Evolutionary conservation across 2,329 filamentous ascomycete species (phyloP).

Genomic region (Talaromyces marneffei): DNA sequence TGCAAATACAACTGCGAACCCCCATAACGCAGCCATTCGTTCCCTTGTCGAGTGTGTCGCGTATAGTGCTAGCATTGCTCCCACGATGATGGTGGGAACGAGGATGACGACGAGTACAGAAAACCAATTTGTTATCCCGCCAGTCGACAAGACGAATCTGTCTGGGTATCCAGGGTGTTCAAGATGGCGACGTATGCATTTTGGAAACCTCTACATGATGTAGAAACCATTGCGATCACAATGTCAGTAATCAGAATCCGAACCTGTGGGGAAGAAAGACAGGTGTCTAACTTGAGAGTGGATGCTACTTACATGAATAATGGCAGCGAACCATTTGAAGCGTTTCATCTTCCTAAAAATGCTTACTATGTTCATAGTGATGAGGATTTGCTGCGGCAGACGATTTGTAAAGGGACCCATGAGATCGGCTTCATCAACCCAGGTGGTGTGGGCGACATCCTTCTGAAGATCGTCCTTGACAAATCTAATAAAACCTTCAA

Average conservation of each 20-base stretch:
- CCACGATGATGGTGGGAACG: slow-evolving; percentile 6
- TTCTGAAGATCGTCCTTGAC: background rate
- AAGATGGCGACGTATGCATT: background rate
- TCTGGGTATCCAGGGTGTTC: background rate
- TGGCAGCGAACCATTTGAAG: background rate
- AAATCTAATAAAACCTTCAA: background rate
- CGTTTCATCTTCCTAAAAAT: background rate
- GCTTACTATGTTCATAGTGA: background rate
- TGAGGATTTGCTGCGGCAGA: background rate
- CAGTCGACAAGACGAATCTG: too few species aligned
- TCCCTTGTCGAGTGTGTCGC: slow-evolving; percentile 1
- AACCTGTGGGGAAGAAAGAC: background rate
- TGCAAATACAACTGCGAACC: background rate
- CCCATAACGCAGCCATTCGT: slow-evolving; percentile 3
- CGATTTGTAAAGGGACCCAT: background rate
- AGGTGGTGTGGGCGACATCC: background rate
- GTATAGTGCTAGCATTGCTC: slow-evolving; percentile 8
- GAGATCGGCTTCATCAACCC: background rate
- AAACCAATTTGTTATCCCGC: background rate
- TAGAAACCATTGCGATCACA: background rate
- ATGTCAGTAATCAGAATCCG: background rate
- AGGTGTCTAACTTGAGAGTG: background rate
- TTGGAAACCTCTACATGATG: background rate
- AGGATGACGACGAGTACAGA: background rate
- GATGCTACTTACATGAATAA: background rate